A percentile compares a stretch with the other conserved stretches of the same genome.
Conservation (phyloP, 176 grass and related monocot genomes). For the Panicum miliaceum region DNA sequence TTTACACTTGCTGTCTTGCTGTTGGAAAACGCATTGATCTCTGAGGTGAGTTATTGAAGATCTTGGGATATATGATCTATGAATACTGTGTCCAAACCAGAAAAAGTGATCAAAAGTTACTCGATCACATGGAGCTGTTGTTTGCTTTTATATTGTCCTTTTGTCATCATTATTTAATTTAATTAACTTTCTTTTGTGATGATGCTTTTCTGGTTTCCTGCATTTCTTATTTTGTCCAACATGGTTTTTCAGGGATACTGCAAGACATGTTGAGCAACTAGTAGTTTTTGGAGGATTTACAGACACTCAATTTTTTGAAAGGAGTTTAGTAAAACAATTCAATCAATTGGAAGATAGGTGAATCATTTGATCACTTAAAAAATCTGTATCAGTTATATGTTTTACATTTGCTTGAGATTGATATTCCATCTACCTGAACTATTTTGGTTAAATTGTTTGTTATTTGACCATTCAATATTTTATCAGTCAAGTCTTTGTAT, state of each 20-base stretch:
- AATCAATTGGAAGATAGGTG: conserved; percentile 87
- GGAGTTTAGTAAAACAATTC: conserved; percentile 76
- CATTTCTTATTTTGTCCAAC: conserved; percentile 26
- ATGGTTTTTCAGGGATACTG: conserved; percentile 62
- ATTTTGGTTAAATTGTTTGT: background rate
- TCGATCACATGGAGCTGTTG: background rate
- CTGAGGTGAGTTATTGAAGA: background rate
- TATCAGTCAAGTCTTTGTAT: conserved; percentile 22
- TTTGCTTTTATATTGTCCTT: background rate
- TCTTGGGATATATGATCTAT: conserved; percentile 12
- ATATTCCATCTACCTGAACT: background rate
- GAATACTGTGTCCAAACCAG: background rate
- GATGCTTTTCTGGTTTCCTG: background rate
- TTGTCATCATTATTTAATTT: conserved; percentile 14
- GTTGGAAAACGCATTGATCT: conserved; percentile 6
- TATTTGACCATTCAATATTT: conserved; percentile 3
- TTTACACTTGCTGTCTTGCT: conserved; percentile 20
- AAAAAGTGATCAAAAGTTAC: background rate
- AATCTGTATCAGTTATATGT: conserved; percentile 15
- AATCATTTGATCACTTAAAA: conserved; percentile 28
- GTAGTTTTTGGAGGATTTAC: conserved; percentile 88
- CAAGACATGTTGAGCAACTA: conserved; percentile 71
- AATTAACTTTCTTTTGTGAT: background rate
- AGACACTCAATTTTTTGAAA: conserved; percentile 74
- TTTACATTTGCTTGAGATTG: conserved; percentile 19